Percentiles rank a stretch among this genome's conserved stretches.
These are phyloP conservation scores for Geotrichum citri-aurantii DNA, from an alignment of 1,139 yeast genomes.

Conservation along the genomic window DNA sequence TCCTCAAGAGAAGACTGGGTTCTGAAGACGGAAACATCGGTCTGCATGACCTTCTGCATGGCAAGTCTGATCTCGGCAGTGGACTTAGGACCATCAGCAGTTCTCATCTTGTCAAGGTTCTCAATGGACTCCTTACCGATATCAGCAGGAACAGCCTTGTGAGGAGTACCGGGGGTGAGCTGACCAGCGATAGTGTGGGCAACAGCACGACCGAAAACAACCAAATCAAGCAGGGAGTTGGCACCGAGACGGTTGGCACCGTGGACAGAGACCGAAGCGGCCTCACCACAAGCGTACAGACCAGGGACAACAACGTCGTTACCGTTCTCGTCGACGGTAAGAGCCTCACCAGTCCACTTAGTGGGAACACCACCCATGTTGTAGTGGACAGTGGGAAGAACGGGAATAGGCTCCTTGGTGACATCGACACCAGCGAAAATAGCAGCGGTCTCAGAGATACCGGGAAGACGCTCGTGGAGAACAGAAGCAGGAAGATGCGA, in stretches of 20 bases:
- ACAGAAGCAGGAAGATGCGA: slow-evolving; percentile 91
- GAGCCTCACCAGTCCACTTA: slow-evolving; percentile 92
- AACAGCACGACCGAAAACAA: slow-evolving; percentile 97
- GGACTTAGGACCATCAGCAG: slow-evolving; percentile 69
- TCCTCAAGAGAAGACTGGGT: slow-evolving; percentile 85
- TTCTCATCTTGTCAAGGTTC: slow-evolving; percentile 83
- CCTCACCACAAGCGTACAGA: slow-evolving; percentile 96
- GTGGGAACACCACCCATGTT: slow-evolving; percentile 99
- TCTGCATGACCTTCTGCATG: slow-evolving; percentile 97
- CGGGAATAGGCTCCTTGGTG: slow-evolving; percentile 98
- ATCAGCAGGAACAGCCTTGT: slow-evolving; percentile 71
- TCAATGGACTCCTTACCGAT: slow-evolving; percentile 85
- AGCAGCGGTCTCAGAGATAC: slow-evolving; percentile 97
- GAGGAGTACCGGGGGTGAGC: slow-evolving; percentile 84
- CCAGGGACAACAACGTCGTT: slow-evolving; percentile 92
- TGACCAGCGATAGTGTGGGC: slow-evolving; percentile 84
- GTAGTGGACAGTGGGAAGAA: slow-evolving; percentile 96
- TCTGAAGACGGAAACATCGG: slow-evolving; percentile 95
- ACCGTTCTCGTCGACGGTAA: slow-evolving; percentile 80
- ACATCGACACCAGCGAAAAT: slow-evolving; percentile 99
- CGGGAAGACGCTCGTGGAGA: slow-evolving; percentile 93
- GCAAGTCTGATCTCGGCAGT: slow-evolving; percentile 86
- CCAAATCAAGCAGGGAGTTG: slow-evolving; percentile 94
- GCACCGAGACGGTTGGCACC: slow-evolving; percentile 99
- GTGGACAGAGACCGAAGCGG: slow-evolving; percentile 98